Conservation (phyloP, 2,329 filamentous ascomycete genomes). For the Xylariaceae sp. region DNA sequence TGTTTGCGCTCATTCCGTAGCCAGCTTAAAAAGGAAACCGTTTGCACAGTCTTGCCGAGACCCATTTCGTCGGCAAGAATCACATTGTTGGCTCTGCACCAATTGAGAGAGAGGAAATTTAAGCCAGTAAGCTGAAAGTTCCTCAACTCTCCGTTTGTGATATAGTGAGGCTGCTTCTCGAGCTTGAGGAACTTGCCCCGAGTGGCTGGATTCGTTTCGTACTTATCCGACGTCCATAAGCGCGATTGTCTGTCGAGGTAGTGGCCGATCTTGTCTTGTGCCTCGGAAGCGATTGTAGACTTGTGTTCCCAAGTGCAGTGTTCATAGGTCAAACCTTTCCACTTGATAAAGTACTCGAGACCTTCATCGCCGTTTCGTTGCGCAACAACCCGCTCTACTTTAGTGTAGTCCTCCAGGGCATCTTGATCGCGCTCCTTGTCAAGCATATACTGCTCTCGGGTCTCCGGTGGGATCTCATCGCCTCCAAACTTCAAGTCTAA, state of each 20-base stretch:
- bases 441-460: conserved; percentile 90
- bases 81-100: conserved; percentile 90
- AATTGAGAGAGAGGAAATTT: conserved; percentile 95
- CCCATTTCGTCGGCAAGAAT: conserved; percentile 99
- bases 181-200: conserved; percentile 70
- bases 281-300: conserved; percentile 68
- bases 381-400: conserved; percentile 90
- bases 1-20: conserved; percentile 83
- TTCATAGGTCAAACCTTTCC: conserved; percentile 92
- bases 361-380: conserved; percentile 74
- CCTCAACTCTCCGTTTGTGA: conserved; percentile 78
- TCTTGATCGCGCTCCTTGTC: conserved; percentile 89
- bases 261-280: conserved; percentile 86
- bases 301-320: conserved; percentile 90
- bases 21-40: conserved; percentile 96
- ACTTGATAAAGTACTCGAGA: conserved; percentile 91
- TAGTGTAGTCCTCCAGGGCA: conserved; percentile 81
- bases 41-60: conserved; percentile 95
- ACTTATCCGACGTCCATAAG: conserved; percentile 73
- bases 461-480: conserved; percentile 74
- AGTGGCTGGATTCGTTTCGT: conserved; percentile 70
- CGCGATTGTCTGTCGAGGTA: conserved; percentile 80
- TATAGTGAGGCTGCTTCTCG: conserved; percentile 78
- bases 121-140: conserved; percentile 91
- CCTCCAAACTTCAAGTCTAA: conserved; percentile 70